phyloP scores from a whole-genome alignment of 1,284 basidiomycete genomes.

The Cutaneotrichosporon sp. region DNA sequence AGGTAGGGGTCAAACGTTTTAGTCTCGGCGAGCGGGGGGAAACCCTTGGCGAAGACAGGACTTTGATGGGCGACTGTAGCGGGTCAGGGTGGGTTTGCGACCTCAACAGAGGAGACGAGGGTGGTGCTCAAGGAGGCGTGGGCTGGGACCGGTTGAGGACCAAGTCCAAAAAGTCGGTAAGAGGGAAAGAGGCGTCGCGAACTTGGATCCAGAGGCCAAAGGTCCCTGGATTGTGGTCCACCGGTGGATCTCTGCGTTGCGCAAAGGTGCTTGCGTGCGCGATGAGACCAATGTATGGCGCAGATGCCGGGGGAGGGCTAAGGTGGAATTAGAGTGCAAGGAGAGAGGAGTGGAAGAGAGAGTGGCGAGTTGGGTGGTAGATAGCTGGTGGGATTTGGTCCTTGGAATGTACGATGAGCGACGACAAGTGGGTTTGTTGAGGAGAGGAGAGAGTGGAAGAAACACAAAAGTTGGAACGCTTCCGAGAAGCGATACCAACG shows the following conservation, averaged over 20 bases:
- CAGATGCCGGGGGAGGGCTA: neutral
- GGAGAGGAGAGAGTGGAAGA: constrained; percentile 2
- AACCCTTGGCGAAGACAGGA: constrained; percentile 5
- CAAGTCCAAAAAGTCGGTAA: constrained; percentile 1
- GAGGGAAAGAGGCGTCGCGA: constrained; percentile 3
- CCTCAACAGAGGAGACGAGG: neutral
- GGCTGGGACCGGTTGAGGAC: constrained; percentile 3
- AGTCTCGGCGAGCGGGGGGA: constrained; percentile 3
- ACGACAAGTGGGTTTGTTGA: no score
- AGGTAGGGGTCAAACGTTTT: constrained; percentile 6
- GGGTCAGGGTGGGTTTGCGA: neutral
- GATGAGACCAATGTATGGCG: neutral
- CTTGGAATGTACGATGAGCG: neutral
- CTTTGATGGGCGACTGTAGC: constrained; percentile 2
- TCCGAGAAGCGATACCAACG: neutral
- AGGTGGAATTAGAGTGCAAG: neutral
- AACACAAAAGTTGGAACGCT: neutral
- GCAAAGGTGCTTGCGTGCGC: neutral
- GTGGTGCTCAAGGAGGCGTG: neutral
- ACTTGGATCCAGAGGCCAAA: neutral
- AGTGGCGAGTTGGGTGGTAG: neutral
- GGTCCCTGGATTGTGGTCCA: neutral
- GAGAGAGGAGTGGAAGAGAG: neutral
- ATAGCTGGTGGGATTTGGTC: neutral
- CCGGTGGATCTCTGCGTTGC: constrained; percentile 3